These are phyloP conservation scores for Lepraria neglecta DNA, from an alignment of 495 filamentous ascomycete genomes.

Conservation along the genomic window DNA sequence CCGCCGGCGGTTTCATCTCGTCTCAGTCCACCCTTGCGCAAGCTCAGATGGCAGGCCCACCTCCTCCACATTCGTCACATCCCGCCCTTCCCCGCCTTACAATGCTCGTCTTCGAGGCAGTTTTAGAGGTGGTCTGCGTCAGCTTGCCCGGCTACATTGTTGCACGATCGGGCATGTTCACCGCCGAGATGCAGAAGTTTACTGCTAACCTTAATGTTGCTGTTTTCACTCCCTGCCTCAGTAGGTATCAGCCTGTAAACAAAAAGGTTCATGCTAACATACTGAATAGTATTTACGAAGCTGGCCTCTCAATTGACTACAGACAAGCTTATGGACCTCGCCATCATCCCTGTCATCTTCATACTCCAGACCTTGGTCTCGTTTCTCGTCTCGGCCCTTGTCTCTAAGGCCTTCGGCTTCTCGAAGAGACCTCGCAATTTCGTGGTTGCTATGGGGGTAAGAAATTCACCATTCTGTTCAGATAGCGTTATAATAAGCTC, in stretches of 20 bases:
- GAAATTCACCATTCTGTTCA: conserved; percentile 20
- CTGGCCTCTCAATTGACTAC: conserved; percentile 91
- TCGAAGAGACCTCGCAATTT: conserved; percentile 82
- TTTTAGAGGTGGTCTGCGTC: conserved; percentile 93
- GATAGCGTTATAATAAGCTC: conserved; percentile 8
- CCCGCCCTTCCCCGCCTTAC: conserved; percentile 68
- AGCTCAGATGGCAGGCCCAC: conserved; percentile 17
- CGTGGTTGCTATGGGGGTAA: conserved; percentile 88
- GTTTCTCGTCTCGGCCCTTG: conserved; percentile 61
- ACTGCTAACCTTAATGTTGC: conserved; percentile 89
- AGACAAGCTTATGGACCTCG: conserved; percentile 81
- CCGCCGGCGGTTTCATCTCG: not conserved
- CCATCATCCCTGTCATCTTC: conserved; percentile 91
- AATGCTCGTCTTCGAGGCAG: conserved; percentile 90
- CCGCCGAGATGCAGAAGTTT: conserved; percentile 90
- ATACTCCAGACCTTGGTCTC: conserved; percentile 78
- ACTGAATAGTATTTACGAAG: conserved; percentile 80
- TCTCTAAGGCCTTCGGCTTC: conserved; percentile 72
- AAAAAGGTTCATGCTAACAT: not conserved
- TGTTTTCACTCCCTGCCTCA: conserved; percentile 93
- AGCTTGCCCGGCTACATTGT: conserved; percentile 92
- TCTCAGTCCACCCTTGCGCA: conserved; percentile 4
- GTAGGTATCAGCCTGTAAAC: conserved; percentile 45
- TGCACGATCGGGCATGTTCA: conserved; percentile 82
- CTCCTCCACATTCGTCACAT: conserved; percentile 45